phyloP scores from a whole-genome alignment of 805 yeast genomes.

The Jamesozyma rosinii region DNA sequence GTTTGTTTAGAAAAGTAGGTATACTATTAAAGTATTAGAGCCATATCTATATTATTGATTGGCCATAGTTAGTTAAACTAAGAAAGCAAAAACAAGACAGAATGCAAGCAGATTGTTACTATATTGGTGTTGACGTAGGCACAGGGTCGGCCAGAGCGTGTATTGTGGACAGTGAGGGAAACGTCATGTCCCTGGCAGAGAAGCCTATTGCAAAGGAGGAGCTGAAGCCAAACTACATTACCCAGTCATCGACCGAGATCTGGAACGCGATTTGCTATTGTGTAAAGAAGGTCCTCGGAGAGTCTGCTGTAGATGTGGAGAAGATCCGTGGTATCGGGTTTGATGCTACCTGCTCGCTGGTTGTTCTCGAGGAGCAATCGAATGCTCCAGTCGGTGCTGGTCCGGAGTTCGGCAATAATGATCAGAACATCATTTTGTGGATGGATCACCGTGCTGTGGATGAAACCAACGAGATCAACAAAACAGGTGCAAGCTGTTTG shows the following conservation, averaged over 20 bases:
- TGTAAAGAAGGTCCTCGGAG: constrained; percentile 63
- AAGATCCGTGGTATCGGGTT: constrained; percentile 82
- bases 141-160: constrained; percentile 97
- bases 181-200: constrained; percentile 69
- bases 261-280: constrained; percentile 84
- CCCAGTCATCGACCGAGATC: constrained; percentile 84
- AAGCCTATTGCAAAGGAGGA: constrained; percentile 72
- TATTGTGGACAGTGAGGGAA: constrained; percentile 73
- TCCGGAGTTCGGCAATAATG: constrained; percentile 65
- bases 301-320: constrained; percentile 60
- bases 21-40: too few species aligned
- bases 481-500: constrained; percentile 66
- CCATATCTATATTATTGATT: too few species aligned
- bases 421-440: constrained; percentile 87
- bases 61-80: too few species aligned
- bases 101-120: constrained; percentile 18
- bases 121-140: constrained; percentile 90
- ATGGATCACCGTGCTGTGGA: constrained; percentile 93
- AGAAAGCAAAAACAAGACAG: not conserved
- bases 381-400: constrained; percentile 82
- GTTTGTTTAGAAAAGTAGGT: too few species aligned
- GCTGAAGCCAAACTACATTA: constrained; percentile 61
- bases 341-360: constrained; percentile 95
- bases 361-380: constrained; percentile 56
- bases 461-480: constrained; percentile 75